A percentile compares a stretch with the other conserved stretches of the same genome.
These are phyloP conservation scores for Phytophthora podocarpi DNA, from an alignment of 352 stramenopile genomes.

Conservation along the genomic window DNA sequence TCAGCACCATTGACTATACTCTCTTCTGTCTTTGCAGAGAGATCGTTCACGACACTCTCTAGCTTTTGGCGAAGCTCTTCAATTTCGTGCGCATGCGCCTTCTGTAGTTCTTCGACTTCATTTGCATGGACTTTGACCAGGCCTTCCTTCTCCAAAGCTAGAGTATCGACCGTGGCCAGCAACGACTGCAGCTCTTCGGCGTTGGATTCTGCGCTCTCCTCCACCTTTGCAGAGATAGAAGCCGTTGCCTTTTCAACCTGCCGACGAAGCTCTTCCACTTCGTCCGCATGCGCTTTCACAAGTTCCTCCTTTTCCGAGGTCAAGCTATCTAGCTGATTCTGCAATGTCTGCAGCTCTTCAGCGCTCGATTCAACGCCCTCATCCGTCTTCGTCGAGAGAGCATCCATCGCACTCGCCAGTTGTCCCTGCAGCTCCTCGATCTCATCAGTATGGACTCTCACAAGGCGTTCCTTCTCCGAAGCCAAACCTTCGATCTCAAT, in stretches of 20 bases:
- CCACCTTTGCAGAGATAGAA: not conserved
- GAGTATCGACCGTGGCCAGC: not conserved
- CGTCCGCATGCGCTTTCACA: constrained; percentile 8
- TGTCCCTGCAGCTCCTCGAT: constrained; percentile 34
- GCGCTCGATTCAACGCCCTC: not conserved
- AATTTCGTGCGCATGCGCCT: constrained; percentile 5
- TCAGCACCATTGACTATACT: constrained; percentile 28
- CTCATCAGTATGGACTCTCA: constrained; percentile 20
- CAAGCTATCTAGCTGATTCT: constrained; percentile 13
- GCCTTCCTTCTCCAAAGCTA: constrained; percentile 4
- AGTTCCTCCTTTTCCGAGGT: constrained; percentile 9
- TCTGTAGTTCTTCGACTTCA: constrained; percentile 4
- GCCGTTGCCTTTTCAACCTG: constrained; percentile 23
- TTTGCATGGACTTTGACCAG: not conserved
- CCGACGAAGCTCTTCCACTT: constrained; percentile 25
- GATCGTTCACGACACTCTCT: not conserved
- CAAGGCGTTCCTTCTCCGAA: constrained; percentile 26
- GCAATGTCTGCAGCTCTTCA: constrained; percentile 20
- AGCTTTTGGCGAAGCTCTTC: constrained; percentile 2
- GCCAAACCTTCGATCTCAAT: constrained; percentile 33
- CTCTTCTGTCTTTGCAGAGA: not conserved
- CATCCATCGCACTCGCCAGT: constrained; percentile 30
- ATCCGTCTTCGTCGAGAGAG: constrained; percentile 6
- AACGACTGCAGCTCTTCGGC: constrained; percentile 6
- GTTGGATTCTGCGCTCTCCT: not conserved